Conservation (phyloP, 2,329 filamentous ascomycete genomes). For the Paraphoma chrysanthemicola region DNA sequence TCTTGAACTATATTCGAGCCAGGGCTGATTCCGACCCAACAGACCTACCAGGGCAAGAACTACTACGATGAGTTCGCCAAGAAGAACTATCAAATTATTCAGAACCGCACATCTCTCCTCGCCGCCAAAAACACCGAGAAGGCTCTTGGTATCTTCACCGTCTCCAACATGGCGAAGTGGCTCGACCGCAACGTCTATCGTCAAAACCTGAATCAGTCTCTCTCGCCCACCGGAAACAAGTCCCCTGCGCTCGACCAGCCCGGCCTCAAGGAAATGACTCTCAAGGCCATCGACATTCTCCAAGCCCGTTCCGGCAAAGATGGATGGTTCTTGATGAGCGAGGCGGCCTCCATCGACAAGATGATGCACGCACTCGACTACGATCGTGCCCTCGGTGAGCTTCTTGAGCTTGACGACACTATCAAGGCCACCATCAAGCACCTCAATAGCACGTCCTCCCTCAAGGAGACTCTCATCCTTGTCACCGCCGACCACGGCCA, state of each 20-base stretch:
- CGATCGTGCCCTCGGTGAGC: conserved; percentile 82
- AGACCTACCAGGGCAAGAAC: conserved; percentile 54
- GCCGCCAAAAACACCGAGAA: conserved; percentile 64
- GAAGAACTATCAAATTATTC: conserved; percentile 73
- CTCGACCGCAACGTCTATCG: conserved; percentile 83
- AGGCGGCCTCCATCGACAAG: conserved; percentile 83
- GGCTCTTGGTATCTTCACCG: conserved; percentile 79
- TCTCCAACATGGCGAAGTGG: conserved; percentile 80
- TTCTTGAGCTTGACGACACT: conserved; percentile 86
- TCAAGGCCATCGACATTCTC: conserved; percentile 85
- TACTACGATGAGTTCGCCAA: conserved; percentile 76
- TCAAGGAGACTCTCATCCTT: conserved; percentile 79
- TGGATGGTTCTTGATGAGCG: conserved; percentile 73
- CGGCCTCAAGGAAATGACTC: conserved; percentile 86
- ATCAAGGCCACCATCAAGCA: conserved; percentile 76
- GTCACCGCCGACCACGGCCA: conserved; percentile 90
- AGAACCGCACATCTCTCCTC: conserved; percentile 76
- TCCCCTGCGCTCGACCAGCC: conserved; percentile 75
- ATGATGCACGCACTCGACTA: conserved; percentile 88
- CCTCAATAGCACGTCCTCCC: conserved; percentile 68
- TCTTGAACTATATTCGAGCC: conserved; percentile 26
- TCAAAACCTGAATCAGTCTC: conserved; percentile 71
- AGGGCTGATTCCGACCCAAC: not conserved
- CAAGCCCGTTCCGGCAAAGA: conserved; percentile 68
- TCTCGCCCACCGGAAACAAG: conserved; percentile 72